These are phyloP conservation scores for Saprolegnia diclina DNA, from an alignment of 352 stramenopile species.

Conservation along the genomic window DNA sequence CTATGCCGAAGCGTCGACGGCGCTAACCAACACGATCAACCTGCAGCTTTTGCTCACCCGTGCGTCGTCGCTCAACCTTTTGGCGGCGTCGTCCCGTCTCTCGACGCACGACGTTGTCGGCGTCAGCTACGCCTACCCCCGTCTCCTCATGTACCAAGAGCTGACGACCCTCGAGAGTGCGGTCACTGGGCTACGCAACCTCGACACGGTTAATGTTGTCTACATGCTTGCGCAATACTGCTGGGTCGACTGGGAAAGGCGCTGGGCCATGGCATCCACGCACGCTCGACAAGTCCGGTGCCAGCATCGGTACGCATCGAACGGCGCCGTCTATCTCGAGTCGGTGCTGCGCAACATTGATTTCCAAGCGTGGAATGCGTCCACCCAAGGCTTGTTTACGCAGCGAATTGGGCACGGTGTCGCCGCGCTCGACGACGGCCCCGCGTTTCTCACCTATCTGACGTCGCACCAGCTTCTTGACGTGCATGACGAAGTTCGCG, in stretches of 20 bases:
- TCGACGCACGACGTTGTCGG: background rate
- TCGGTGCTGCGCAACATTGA: constrained; percentile 7
- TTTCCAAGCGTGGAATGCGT: background rate
- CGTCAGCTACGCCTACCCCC: background rate
- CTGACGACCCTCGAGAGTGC: background rate
- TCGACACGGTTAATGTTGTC: background rate
- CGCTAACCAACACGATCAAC: too few species aligned
- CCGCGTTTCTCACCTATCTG: background rate
- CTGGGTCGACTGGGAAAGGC: constrained; percentile 9
- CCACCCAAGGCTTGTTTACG: background rate
- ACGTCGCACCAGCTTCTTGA: background rate
- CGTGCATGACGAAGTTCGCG: background rate
- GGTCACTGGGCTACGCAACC: constrained; percentile 3
- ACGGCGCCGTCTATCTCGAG: constrained; percentile 18
- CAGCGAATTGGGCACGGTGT: background rate
- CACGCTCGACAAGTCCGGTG: background rate
- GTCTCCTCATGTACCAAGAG: background rate
- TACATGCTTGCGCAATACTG: constrained; percentile 20
- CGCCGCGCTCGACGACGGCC: background rate
- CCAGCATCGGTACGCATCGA: background rate
- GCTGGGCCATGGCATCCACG: background rate
- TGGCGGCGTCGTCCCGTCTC: too few species aligned
- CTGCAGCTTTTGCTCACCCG: too few species aligned
- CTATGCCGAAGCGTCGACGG: too few species aligned
- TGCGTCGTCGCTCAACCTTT: too few species aligned